phyloP scores from a whole-genome alignment of 148 eudicot genomes.

The Fagopyrum esculentum region DNA sequence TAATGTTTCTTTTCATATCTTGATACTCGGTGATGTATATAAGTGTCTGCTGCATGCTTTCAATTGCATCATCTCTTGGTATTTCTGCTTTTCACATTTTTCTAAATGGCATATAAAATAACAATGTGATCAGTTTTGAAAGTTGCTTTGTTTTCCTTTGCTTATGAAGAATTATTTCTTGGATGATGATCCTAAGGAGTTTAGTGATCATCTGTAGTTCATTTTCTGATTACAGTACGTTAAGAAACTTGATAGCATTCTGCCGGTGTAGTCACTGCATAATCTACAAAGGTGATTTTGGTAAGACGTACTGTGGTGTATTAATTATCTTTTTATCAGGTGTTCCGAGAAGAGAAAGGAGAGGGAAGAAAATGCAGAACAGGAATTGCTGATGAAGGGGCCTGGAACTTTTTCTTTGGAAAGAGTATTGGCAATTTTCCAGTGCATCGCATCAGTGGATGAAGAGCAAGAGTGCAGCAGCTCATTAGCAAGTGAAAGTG shows the following conservation, averaged over 20 bases:
- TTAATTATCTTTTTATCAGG: constrained; percentile 26
- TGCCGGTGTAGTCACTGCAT: background rate
- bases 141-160: background rate
- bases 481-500: constrained; percentile 22
- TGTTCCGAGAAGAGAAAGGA: constrained; percentile 57
- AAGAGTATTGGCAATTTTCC: constrained; percentile 81
- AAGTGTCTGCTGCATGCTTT: background rate
- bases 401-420: constrained; percentile 95
- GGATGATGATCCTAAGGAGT: background rate
- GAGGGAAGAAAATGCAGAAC: constrained; percentile 66
- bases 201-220: background rate
- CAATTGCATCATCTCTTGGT: background rate
- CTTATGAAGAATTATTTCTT: background rate
- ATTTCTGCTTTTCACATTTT: background rate
- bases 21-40: background rate
- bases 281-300: background rate
- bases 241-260: background rate
- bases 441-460: constrained; percentile 66
- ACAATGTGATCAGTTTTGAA: background rate
- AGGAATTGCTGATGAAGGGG: constrained; percentile 73
- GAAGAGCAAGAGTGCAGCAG: constrained; percentile 33
- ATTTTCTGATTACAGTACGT: background rate
- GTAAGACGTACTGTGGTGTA: background rate
- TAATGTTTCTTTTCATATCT: background rate
- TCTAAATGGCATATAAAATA: background rate